Evolutionary conservation across 805 yeast genomes (phyloP), one percentile per base, ranked within the genome.

Genomic region (Suhomyces xylopsoci): DNA sequence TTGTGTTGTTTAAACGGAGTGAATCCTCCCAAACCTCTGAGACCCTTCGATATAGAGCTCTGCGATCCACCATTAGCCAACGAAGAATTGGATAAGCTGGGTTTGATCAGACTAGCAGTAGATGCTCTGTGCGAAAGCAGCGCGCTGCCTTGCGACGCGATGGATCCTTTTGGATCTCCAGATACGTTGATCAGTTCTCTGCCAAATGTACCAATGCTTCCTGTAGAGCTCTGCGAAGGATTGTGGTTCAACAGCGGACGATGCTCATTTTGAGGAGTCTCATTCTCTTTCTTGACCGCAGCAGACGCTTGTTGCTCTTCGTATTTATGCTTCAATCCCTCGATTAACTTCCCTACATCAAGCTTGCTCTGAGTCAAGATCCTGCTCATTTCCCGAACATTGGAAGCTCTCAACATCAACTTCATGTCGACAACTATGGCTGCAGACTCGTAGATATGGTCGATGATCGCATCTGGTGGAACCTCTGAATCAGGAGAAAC

Each of bases 401-500:
- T 83, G 53, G 76, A 65, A 0, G 85, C 77, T 50, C 88, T 69
- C 46, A 84, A 61, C 77, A 86, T 77, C 54, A 88, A 66, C 59
- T 84, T 83, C 68, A 83, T 73, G 61, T 88, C 93, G 54, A 84
- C 80, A 0, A 82, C 82, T 43, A 85, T 64, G 0, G 84, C 81
- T 0, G 87, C 84, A 4, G 81, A 70, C 57, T 88, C 89, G 59
- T 81, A 82, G 44, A 87, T 79, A 45, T 82, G 64, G 53, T 84
- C 85, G 42, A 88, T 73, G 5, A 83, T 71, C 44, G 71, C 68
- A 54, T 81, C 84, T 12, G 80, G 72, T 5, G 90, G 84, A 12
- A 82, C 75, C 2, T 82, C 78, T 0, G 87, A 73, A 49, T 76
- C 71, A 2, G 85, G 81, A 0, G 83, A 76, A 0, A 85, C 81